Percentiles rank a stretch among this genome's conserved stretches.
These are phyloP conservation scores for Setomelanomma holmii DNA, from an alignment of 2,329 filamentous ascomycete genomes.

Conservation along the genomic window DNA sequence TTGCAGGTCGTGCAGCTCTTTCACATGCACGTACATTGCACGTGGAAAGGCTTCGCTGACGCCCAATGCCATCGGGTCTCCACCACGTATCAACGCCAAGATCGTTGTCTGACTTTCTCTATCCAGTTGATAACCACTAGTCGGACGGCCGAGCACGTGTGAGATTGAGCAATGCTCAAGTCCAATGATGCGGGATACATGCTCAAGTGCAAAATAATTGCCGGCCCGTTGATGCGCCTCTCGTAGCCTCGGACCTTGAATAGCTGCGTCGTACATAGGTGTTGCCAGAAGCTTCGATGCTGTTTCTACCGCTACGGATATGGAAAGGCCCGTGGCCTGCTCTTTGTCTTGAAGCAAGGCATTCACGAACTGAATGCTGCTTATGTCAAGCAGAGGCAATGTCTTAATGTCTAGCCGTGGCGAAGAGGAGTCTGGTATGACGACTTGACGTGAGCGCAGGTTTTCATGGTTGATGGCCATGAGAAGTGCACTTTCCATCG, in stretches of 20 bases:
- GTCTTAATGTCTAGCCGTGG: conserved; percentile 53
- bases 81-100: conserved; percentile 68
- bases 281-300: conserved; percentile 62
- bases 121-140: conserved; percentile 55
- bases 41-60: conserved; percentile 61
- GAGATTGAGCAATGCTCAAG: conserved; percentile 57
- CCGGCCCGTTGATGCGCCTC: conserved; percentile 60
- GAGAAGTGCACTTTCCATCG: conserved; percentile 59
- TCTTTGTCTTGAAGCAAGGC: conserved; percentile 39
- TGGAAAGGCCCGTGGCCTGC: conserved; percentile 13
- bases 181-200: conserved; percentile 57
- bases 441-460: conserved; percentile 55
- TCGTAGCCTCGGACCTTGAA: conserved; percentile 57
- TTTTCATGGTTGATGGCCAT: conserved; percentile 53
- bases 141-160: conserved; percentile 60
- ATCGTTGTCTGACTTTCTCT: conserved; percentile 61
- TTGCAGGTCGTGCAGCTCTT: too few relatives aligned
- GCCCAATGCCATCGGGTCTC: conserved; percentile 67
- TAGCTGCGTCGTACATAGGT: conserved; percentile 58
- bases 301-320: conserved; percentile 55
- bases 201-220: conserved; percentile 61
- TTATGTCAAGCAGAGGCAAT: conserved; percentile 58
- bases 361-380: too few relatives aligned
- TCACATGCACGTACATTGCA: conserved; percentile 63
- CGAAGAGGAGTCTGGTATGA: conserved; percentile 52